Conservation (phyloP, 1,284 basidiomycete genomes). For the Papiliotrema laurentii region DNA sequence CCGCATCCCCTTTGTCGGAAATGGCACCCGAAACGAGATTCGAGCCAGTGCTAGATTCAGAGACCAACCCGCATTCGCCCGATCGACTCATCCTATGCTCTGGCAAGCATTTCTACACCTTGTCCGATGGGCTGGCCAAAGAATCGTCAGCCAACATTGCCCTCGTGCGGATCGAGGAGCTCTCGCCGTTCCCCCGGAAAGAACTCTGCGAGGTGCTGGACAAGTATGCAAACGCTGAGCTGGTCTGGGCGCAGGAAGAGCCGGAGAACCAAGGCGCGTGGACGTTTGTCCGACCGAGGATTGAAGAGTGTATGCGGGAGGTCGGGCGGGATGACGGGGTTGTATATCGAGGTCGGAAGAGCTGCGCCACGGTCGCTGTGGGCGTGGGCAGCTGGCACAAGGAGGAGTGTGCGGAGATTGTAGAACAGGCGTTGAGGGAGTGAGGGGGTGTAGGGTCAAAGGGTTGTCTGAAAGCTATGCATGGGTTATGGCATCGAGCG, state of each 20-base stretch:
- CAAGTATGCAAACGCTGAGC: constrained; percentile 50
- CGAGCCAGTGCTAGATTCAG: constrained; percentile 65
- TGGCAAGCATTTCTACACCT: constrained; percentile 84
- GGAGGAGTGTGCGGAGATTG: constrained; percentile 59
- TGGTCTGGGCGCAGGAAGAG: constrained; percentile 76
- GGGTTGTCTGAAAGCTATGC: neutral
- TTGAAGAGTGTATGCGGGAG: constrained; percentile 54
- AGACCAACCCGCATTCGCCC: constrained; percentile 37
- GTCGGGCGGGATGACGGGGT: constrained; percentile 43
- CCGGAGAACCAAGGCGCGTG: constrained; percentile 79
- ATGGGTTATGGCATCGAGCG: too few species aligned
- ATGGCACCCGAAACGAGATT: constrained; percentile 63
- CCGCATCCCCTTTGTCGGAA: constrained; percentile 64
- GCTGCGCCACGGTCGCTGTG: constrained; percentile 70
- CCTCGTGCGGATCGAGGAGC: constrained; percentile 73
- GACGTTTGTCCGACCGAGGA: constrained; percentile 59
- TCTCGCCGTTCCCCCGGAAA: constrained; percentile 76
- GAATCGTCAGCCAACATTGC: constrained; percentile 54
- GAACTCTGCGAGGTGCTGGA: constrained; percentile 53
- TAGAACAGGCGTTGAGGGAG: constrained; percentile 29
- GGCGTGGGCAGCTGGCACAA: constrained; percentile 67
- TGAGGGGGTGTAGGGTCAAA: neutral
- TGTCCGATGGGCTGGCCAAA: constrained; percentile 62
- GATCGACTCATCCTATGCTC: constrained; percentile 51
- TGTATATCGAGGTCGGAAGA: constrained; percentile 61